Evolutionary conservation across 768 basidiomycete species (phyloP), one percentile per base, ranked within the genome.

Genomic region (Phylloporus rhodoxanthus): DNA sequence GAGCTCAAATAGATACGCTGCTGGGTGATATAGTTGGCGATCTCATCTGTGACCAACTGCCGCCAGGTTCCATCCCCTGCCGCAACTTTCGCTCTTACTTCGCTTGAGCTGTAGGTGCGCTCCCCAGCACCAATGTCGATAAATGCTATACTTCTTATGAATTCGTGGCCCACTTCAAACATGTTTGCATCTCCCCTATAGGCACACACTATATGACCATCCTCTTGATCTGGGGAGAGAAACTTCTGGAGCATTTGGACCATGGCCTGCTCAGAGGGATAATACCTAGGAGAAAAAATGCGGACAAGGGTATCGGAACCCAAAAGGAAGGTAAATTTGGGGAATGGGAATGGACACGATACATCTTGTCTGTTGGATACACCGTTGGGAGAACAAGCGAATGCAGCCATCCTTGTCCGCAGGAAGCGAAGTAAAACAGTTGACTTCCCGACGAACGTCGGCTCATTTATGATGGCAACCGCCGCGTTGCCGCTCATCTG

Each of bases 271-370:
- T 66, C 66, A 11, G 72, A 70, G 11, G 71, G 62, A 52, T 95
- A 96, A 64, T 91, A 95, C 19, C 78, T 78, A 1, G 84, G 79
- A 1, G 82, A 75, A 45, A 93, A 79, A 50, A 95, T 75, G 7
- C 93, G 82, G 48, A 82, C 78, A 40, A 97, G 75, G 2, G 94
- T 97, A 62, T 96, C 94, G 39, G 80, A 77, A 6, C 94, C 93
- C 50, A 91, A 70, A 23, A 91, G 69, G 63, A 91, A 92, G 2
- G 79, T 77, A 17, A 93, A 67, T 51, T 77, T 74, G 3, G 75
- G 64, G 25, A 45, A 50, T 32, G 49, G 53, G 46, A 54, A 32
- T 26, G 52, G 45, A 28, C 51, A 26, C 20, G 25, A 40, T 26
- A 11, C 10, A 15, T 46, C 48, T 33, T 42, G 44, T 26, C 57